Percentiles rank a stretch among this genome's conserved stretches.
phyloP scores from a whole-genome alignment of 139 green algal genomes.

The Auxenochlorella pyrenoidosa region DNA sequence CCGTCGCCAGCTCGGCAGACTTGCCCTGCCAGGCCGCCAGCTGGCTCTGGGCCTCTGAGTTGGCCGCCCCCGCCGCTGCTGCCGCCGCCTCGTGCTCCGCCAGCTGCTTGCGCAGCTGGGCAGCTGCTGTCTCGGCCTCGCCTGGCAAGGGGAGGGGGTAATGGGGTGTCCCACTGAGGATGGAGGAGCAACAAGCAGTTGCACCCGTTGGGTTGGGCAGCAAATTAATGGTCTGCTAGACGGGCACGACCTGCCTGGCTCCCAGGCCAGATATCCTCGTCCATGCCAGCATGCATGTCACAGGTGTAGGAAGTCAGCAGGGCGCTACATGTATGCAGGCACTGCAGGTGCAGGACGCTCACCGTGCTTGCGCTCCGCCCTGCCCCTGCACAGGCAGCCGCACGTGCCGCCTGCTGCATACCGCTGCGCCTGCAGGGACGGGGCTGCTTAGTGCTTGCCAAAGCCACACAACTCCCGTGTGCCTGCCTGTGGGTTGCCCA shows the following conservation, averaged over 20 bases:
- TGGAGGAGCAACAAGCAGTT: background rate
- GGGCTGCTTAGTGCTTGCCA: background rate
- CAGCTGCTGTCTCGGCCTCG: background rate
- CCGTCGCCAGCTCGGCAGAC: background rate
- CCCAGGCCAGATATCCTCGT: too few relatives aligned
- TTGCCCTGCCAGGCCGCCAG: constrained; percentile 24
- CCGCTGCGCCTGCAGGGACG: background rate
- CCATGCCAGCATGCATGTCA: background rate
- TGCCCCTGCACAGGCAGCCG: constrained; percentile 4
- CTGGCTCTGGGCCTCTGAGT: background rate
- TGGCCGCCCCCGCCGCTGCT: background rate
- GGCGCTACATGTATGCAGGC: background rate
- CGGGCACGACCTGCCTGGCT: too few relatives aligned
- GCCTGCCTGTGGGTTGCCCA: background rate
- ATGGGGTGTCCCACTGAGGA: background rate
- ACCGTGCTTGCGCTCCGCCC: background rate
- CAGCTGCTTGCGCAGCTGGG: constrained; percentile 15
- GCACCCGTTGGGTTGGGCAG: too few relatives aligned
- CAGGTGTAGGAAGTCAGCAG: background rate
- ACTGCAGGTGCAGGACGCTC: background rate
- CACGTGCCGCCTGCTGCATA: background rate
- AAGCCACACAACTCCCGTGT: background rate
- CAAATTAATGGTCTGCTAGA: too few relatives aligned
- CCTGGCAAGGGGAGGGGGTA: background rate
- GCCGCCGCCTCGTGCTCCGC: background rate